Evolutionary conservation across 768 basidiomycete species (phyloP).

Genomic region (Lenzites betulinus): DNA sequence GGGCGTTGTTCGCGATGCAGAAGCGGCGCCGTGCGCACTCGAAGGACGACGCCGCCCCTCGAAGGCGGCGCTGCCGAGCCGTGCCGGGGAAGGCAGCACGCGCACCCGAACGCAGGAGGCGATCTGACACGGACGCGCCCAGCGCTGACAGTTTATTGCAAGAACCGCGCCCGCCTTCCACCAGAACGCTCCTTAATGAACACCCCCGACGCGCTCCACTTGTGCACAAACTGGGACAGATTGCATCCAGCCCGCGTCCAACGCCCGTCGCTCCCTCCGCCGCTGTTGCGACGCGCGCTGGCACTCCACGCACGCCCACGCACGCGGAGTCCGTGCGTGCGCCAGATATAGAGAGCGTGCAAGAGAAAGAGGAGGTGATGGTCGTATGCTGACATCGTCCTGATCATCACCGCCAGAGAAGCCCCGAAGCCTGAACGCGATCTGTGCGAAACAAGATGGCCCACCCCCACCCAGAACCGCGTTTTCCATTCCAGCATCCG

Average conservation of each 20-base stretch:
- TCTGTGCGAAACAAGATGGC: conserved; percentile 6
- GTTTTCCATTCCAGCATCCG: too few species aligned
- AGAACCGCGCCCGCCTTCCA: not conserved
- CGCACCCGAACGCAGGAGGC: not conserved
- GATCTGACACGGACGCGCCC: conserved; percentile 8
- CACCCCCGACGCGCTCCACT: not conserved
- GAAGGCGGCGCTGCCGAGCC: not conserved
- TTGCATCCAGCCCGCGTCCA: not conserved
- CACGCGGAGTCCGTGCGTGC: not conserved
- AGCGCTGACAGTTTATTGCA: conserved; percentile 14
- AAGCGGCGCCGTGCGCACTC: too few species aligned
- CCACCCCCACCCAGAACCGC: not conserved
- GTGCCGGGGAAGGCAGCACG: not conserved
- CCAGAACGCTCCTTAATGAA: too few species aligned
- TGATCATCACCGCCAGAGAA: conserved; percentile 7
- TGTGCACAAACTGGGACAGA: conserved; percentile 9
- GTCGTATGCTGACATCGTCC: not conserved
- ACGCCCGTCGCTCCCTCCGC: too few species aligned
- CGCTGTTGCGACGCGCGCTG: not conserved
- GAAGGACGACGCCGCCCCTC: too few species aligned
- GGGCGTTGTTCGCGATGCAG: too few species aligned
- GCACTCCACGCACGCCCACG: not conserved
- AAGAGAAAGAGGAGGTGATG: conserved; percentile 1
- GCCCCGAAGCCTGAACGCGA: not conserved
- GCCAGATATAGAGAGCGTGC: not conserved